Conservation (phyloP, 2,329 filamentous ascomycete genomes). For the Neurospora sp. region DNA sequence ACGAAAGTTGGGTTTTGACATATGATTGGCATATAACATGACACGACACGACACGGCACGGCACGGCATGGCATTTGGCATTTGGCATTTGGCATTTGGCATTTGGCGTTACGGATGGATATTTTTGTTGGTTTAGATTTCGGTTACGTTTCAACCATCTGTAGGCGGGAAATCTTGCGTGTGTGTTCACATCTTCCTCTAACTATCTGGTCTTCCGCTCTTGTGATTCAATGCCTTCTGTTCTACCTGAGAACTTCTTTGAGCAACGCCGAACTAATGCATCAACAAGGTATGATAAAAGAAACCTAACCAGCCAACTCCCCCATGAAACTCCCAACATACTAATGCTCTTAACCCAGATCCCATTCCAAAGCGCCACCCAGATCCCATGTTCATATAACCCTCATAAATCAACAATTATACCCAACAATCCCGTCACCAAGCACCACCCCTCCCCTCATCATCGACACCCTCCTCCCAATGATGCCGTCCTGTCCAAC, state of each 20-base stretch:
- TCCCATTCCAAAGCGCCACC: not conserved
- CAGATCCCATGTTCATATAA: not conserved
- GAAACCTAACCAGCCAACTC: not conserved
- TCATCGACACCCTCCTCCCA: constrained; percentile 18
- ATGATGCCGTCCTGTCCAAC: constrained; percentile 19
- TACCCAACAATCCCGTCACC: constrained; percentile 20
- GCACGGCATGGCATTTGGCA: not conserved
- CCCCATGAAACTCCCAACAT: not conserved
- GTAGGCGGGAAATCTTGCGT: not conserved
- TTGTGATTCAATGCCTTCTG: not conserved
- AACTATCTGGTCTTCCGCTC: not conserved
- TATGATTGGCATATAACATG: not conserved
- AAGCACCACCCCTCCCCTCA: constrained; percentile 6
- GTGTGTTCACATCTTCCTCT: not conserved
- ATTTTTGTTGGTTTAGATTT: not conserved
- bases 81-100: not conserved
- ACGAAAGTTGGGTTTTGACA: not conserved
- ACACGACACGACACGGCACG: not conserved
- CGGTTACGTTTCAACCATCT: not conserved
- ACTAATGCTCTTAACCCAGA: not conserved
- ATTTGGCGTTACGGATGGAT: not conserved
- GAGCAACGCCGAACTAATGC: not conserved
- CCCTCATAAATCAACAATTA: constrained; percentile 7
- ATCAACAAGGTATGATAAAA: not conserved
- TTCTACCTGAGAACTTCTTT: not conserved